phyloP scores from a whole-genome alignment of 2,329 filamentous ascomycete species.

The Pleomassaria siparia region DNA sequence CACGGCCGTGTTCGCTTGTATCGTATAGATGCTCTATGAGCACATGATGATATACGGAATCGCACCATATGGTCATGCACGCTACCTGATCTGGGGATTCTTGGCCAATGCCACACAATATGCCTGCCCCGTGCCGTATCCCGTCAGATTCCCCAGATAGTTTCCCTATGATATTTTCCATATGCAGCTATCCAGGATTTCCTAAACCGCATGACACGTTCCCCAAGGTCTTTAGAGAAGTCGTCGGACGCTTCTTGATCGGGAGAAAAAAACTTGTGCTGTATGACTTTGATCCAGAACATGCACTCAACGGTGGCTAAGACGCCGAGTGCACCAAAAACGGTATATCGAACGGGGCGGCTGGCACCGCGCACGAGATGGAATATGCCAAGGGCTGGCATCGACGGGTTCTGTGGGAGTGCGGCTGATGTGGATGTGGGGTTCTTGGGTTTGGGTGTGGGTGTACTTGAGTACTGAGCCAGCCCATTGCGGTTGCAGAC shows the following conservation, averaged over 20 bases:
- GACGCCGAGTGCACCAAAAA: constrained; percentile 25
- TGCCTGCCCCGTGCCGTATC: not conserved
- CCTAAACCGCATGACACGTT: constrained; percentile 15
- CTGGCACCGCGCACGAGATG: constrained; percentile 14
- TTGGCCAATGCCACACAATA: too few species aligned
- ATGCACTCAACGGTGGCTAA: constrained; percentile 26
- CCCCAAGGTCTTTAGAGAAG: constrained; percentile 10
- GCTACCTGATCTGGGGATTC: too few species aligned
- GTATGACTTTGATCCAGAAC: constrained; percentile 31
- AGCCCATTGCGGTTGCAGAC: too few species aligned
- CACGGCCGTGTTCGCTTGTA: too few species aligned
- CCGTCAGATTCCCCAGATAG: constrained; percentile 22
- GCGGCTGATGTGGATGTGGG: not conserved
- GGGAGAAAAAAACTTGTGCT: constrained; percentile 27
- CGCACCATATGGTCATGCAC: too few species aligned
- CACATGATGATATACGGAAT: too few species aligned
- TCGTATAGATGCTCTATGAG: too few species aligned
- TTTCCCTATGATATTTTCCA: constrained; percentile 15
- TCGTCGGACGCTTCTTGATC: constrained; percentile 12
- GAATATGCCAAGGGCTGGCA: constrained; percentile 19
- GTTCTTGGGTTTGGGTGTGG: not conserved
- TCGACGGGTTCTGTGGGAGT: constrained; percentile 2
- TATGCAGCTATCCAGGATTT: constrained; percentile 24
- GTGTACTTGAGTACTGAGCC: not conserved
- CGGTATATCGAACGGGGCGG: constrained; percentile 24